Evolutionary conservation across 306 rosid genomes (phyloP).

Genomic region (Medicago arabica): DNA sequence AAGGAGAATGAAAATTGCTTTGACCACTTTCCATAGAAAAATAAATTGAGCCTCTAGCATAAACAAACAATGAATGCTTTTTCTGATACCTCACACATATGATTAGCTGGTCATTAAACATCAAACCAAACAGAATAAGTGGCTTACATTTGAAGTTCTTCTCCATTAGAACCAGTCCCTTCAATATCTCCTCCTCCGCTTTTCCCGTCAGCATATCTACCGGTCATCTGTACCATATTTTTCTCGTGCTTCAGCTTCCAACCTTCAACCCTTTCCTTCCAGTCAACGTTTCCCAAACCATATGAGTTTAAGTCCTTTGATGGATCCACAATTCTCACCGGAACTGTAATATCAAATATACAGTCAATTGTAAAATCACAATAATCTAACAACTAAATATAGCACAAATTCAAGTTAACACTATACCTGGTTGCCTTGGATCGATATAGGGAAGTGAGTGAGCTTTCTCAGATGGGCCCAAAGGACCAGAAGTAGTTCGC

Average conservation of each 20-base stretch:
- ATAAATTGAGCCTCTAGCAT: not conserved
- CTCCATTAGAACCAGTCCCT: constrained; percentile 99
- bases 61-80: not conserved
- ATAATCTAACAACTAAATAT: constrained; percentile 15
- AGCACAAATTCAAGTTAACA: constrained; percentile 29
- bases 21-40: constrained; percentile 23
- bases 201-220: constrained; percentile 84
- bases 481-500: constrained; percentile 90
- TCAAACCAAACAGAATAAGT: not conserved
- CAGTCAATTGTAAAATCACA: constrained; percentile 32
- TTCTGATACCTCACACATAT: constrained; percentile 6
- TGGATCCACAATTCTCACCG: constrained; percentile 90
- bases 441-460: constrained; percentile 71
- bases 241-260: constrained; percentile 98
- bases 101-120: constrained; percentile 27
- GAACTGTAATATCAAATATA: constrained; percentile 61
- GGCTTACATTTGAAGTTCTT: constrained; percentile 92
- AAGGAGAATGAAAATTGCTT: not conserved
- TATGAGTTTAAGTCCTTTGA: constrained; percentile 94
- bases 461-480: constrained; percentile 79
- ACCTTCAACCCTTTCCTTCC: constrained; percentile 99
- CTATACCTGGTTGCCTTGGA: constrained; percentile 92
- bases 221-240: constrained; percentile 73
- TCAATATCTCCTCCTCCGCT: constrained; percentile 82
- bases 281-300: constrained; percentile 98